These are phyloP conservation scores for Aspergillus fumigatiaffinis DNA, from an alignment of 2,329 filamentous ascomycete genomes.

Conservation along the genomic window DNA sequence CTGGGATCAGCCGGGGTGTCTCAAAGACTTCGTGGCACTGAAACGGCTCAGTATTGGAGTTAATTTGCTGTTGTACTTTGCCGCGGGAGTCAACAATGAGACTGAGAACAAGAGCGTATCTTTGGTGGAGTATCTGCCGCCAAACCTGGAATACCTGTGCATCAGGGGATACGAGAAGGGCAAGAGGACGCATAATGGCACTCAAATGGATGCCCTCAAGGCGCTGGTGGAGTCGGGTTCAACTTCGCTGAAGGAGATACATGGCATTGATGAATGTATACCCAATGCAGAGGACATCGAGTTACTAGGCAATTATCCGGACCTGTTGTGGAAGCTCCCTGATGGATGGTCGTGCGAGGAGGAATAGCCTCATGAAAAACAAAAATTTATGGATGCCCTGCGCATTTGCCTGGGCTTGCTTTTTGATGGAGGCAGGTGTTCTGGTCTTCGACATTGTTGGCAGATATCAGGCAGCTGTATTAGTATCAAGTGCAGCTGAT, in stretches of 20 bases:
- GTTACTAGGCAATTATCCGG: conserved; percentile 2
- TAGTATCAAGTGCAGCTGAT: no score
- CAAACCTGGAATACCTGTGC: conserved; percentile 15
- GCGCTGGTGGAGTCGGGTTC: background rate
- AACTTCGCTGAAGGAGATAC: conserved; percentile 5
- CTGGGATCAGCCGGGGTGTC: conserved; percentile 8
- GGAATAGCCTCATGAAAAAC: no score
- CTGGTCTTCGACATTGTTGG: no score
- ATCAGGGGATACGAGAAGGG: conserved; percentile 16
- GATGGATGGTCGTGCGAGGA: no score
- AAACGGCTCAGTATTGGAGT: conserved; percentile 16
- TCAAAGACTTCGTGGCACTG: conserved; percentile 16
- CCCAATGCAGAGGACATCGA: conserved; percentile 6
- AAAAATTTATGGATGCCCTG: no score
- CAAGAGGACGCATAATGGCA: background rate
- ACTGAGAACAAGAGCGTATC: background rate
- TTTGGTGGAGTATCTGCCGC: conserved; percentile 7
- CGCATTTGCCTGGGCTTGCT: no score
- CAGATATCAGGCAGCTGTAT: no score
- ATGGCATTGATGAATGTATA: conserved; percentile 10
- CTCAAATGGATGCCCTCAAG: conserved; percentile 10
- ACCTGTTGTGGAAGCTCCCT: conserved; percentile 1
- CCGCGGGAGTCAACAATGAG: background rate
- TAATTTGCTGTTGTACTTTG: conserved; percentile 14
- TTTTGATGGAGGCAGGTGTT: no score